These are phyloP conservation scores for Glomus cerebriforme DNA, from an alignment of 192 early-diverging fungal species.

Conservation along the genomic window DNA sequence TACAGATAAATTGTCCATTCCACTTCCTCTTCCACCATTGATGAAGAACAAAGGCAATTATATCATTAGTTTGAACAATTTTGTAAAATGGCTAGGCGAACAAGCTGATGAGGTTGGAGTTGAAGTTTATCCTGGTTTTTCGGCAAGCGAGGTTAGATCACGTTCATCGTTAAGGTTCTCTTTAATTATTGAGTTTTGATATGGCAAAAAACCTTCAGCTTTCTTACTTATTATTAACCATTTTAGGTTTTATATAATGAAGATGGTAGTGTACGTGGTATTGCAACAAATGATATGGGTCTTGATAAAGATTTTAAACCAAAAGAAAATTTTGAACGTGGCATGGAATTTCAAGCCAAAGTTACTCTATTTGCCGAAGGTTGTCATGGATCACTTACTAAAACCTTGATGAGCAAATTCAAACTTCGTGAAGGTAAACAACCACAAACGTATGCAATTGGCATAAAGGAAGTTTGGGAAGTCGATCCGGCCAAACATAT, in stretches of 20 bases:
- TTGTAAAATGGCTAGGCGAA: slow-evolving; percentile 94
- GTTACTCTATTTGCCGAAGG: slow-evolving; percentile 97
- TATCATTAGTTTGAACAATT: slow-evolving; percentile 92
- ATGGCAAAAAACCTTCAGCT: too few relatives aligned
- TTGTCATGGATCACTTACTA: slow-evolving; percentile 95
- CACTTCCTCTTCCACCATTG: slow-evolving; percentile 88
- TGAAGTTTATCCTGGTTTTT: slow-evolving; percentile 91
- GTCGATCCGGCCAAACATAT: slow-evolving; percentile 81
- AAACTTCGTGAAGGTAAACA: slow-evolving; percentile 83
- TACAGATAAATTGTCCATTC: slow-evolving; percentile 75
- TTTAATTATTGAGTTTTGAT: neutral
- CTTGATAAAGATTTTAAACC: slow-evolving; percentile 85
- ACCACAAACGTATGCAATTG: slow-evolving; percentile 94
- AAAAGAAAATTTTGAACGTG: slow-evolving; percentile 90
- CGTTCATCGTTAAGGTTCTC: neutral
- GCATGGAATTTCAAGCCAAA: slow-evolving; percentile 93
- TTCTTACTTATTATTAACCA: too few relatives aligned
- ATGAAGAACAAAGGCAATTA: slow-evolving; percentile 98
- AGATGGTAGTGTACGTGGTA: slow-evolving; percentile 90
- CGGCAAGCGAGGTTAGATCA: slow-evolving; percentile 75
- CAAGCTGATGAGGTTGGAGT: slow-evolving; percentile 95
- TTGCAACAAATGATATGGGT: slow-evolving; percentile 95
- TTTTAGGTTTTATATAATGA: slow-evolving; percentile 77
- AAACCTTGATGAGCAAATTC: slow-evolving; percentile 86
- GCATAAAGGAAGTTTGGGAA: slow-evolving; percentile 99